Evolutionary conservation across 305 asterid species (phyloP), one percentile per base, ranked within the genome.

Genomic region (Solanum hybrid): DNA sequence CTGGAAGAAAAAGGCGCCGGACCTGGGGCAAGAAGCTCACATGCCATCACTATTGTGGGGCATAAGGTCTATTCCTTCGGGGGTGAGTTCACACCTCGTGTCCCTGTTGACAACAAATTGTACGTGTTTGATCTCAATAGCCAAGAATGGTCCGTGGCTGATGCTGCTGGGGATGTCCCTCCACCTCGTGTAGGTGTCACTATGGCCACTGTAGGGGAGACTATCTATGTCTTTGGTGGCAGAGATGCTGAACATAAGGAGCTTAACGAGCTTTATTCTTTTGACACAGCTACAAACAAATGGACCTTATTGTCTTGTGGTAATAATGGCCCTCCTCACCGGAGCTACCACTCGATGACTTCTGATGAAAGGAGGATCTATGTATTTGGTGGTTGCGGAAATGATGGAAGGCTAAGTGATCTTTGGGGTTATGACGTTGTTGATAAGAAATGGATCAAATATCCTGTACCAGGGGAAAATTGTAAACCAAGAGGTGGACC

Each of bases 111-210:
- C 88, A 97, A 95, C 95, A 91, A 91, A 37, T 90, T 97, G 4
- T 92, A 96, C 36, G 94, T 93, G 87, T 95, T 94, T 80, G 94
- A 97, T 92, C 97, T 95, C 11, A 89, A 33, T 39, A 90, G 90
- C 41, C 95, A 90, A 83, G 93, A 96, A 24, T 97, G 98, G 99
- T 93, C 95, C 0, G 91, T 92, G 29, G 94, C 92, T 41, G 94
- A 94, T 7, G 96, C 97, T 8, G 95, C 94, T 4, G 92, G 89
- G 0, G 97, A 98, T 72, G 95, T 95, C 61, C 87, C 92, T 29
- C 98, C 98, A 27, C 97, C 98, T 37, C 97, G 99, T 75, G 97
- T 97, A n/a, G 99, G 99, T 8, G 97, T 96, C 86, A 93, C 96
- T 2, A 97, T 97, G 98, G 93, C 95, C 2, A 86, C 97, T 34